These are phyloP conservation scores for Usnea hakonensis DNA, from an alignment of 495 filamentous ascomycete species.

Conservation along the genomic window DNA sequence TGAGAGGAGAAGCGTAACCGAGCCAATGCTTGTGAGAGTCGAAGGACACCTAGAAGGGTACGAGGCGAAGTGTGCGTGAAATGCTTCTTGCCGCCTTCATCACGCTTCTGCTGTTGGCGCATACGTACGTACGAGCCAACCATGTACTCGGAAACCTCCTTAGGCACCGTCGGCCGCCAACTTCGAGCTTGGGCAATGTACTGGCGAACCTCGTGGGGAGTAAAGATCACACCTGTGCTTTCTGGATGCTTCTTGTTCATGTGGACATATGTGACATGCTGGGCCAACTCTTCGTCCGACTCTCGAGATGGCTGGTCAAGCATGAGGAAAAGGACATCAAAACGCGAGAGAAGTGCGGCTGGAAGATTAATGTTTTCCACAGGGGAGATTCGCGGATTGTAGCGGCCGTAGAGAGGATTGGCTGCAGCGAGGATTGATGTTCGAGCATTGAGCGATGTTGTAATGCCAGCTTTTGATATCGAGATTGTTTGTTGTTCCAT, in stretches of 20 bases:
- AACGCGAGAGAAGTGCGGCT: slow-evolving; percentile 88
- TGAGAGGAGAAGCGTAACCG: slow-evolving; percentile 76
- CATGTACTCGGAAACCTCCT: slow-evolving; percentile 84
- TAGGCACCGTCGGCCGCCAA: slow-evolving; percentile 77
- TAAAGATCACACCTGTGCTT: slow-evolving; percentile 61
- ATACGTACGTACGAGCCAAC: slow-evolving; percentile 91
- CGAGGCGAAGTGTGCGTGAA: slow-evolving; percentile 90
- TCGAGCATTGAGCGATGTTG: slow-evolving; percentile 88
- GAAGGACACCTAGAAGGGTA: slow-evolving; percentile 85
- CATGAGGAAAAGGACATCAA: slow-evolving; percentile 94
- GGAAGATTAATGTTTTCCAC: slow-evolving; percentile 99
- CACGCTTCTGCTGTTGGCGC: slow-evolving; percentile 77
- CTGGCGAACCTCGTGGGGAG: slow-evolving; percentile 84
- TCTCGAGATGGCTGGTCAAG: slow-evolving; percentile 87
- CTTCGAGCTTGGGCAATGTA: slow-evolving; percentile 89
- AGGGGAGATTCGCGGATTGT: slow-evolving; percentile 92
- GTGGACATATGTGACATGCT: slow-evolving; percentile 93
- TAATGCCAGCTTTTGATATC: slow-evolving; percentile 97
- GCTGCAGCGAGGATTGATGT: slow-evolving; percentile 97
- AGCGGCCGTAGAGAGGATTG: slow-evolving; percentile 94
- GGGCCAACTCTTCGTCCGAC: slow-evolving; percentile 83
- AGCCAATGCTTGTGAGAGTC: slow-evolving; percentile 91
- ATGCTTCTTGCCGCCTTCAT: slow-evolving; percentile 78
- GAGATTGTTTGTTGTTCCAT: slow-evolving; percentile 99
- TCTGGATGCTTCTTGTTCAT: slow-evolving; percentile 96